Conservation (phyloP, 2,329 filamentous ascomycete species). For the Exophiala mesophila region DNA sequence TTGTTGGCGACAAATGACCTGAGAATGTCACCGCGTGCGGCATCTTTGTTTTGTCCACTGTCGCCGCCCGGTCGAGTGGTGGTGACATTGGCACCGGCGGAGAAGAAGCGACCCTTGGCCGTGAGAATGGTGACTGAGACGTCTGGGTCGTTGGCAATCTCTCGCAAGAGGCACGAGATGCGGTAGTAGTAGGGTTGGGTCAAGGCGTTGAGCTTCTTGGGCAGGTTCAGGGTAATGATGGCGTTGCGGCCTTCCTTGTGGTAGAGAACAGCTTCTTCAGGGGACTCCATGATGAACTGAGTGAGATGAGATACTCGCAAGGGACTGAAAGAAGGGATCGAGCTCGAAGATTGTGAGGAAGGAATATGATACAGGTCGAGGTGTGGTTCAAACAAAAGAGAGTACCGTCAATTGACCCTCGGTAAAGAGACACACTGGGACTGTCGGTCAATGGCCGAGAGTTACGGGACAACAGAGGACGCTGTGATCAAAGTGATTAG, state of each 20-base stretch:
- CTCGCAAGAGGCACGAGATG: constrained; percentile 66
- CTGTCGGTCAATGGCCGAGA: too few species aligned
- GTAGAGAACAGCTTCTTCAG: constrained; percentile 50
- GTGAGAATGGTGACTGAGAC: constrained; percentile 81
- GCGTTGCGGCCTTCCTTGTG: constrained; percentile 67
- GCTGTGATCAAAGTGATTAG: too few species aligned
- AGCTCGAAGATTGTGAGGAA: too few species aligned
- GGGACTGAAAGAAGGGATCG: too few species aligned
- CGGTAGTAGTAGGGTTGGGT: constrained; percentile 68
- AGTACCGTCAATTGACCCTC: too few species aligned
- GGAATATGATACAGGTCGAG: too few species aligned
- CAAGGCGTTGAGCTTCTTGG: constrained; percentile 83
- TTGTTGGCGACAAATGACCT: constrained; percentile 75
- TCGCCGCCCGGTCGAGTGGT: constrained; percentile 45
- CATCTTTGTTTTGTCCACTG: constrained; percentile 38
- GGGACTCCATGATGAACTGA: constrained; percentile 19
- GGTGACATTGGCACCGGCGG: constrained; percentile 77
- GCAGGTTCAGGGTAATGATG: constrained; percentile 79
- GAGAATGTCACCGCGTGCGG: constrained; percentile 56
- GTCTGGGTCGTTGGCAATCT: constrained; percentile 73
- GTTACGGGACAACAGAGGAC: too few species aligned
- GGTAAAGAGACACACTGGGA: too few species aligned
- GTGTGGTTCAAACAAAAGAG: too few species aligned
- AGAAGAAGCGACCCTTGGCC: constrained; percentile 77
- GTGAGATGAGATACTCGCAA: too few species aligned